Percentiles rank a stretch among this genome's conserved stretches.
These are phyloP conservation scores for Agrocybe pediades DNA, from an alignment of 768 basidiomycete species.

Conservation along the genomic window DNA sequence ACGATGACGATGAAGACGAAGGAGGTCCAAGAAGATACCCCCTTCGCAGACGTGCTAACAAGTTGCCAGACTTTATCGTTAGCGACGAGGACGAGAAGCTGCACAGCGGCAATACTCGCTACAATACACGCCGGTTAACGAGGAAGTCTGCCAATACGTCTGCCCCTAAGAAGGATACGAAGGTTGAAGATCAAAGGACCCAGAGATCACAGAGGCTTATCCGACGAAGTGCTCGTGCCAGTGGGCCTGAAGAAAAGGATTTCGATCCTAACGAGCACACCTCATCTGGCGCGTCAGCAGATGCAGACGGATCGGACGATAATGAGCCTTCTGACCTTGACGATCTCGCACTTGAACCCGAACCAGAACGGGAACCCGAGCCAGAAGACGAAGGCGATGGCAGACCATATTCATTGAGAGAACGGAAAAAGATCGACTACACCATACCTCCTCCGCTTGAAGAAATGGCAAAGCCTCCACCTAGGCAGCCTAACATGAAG, in stretches of 20 bases:
- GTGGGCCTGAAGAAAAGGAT: slow-evolving; percentile 38
- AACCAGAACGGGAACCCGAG: slow-evolving; percentile 45
- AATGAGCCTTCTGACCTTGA: slow-evolving; percentile 49
- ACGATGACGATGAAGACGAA: slow-evolving; percentile 31
- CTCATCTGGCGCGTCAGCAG: slow-evolving; percentile 50
- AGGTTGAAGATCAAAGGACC: slow-evolving; percentile 13
- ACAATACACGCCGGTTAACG: slow-evolving; percentile 36
- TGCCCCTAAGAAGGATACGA: slow-evolving; percentile 11
- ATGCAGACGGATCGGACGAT: slow-evolving; percentile 62
- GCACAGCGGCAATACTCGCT: slow-evolving; percentile 29
- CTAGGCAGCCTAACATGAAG: slow-evolving; percentile 33
- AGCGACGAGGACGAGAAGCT: slow-evolving; percentile 46
- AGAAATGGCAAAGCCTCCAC: slow-evolving; percentile 55
- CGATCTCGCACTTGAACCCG: slow-evolving; percentile 45
- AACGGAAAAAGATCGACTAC: slow-evolving; percentile 73
- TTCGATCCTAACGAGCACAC: slow-evolving; percentile 43
- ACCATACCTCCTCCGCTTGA: slow-evolving; percentile 82
- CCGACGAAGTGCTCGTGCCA: slow-evolving; percentile 28
- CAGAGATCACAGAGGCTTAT: slow-evolving; percentile 30
- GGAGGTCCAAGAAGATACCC: slow-evolving; percentile 11
- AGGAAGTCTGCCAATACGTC: slow-evolving; percentile 1
- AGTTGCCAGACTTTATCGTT: slow-evolving; percentile 27
- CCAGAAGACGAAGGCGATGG: slow-evolving; percentile 54
- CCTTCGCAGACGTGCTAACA: slow-evolving; percentile 11
- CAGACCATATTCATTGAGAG: slow-evolving; percentile 65